phyloP scores from a whole-genome alignment of 768 basidiomycete genomes.

The Lactifluus piperatus region DNA sequence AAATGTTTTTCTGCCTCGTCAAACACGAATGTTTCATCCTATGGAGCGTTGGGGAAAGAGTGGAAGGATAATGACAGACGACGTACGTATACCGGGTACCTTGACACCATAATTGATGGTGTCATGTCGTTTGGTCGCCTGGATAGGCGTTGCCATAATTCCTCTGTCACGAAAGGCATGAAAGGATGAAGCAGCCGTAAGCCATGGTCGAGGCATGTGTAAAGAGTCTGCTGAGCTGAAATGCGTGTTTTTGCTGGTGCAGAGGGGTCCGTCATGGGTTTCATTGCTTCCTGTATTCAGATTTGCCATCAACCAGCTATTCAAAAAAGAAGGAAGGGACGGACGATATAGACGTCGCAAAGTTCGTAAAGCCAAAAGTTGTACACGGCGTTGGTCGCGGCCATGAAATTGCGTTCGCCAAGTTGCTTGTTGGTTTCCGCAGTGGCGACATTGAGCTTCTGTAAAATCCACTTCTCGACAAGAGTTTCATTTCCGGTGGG shows the following conservation, averaged over 20 bases:
- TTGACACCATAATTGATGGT: slow-evolving; percentile 83
- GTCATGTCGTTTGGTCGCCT: slow-evolving; percentile 74
- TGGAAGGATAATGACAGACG: neutral
- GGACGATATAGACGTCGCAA: slow-evolving; percentile 97
- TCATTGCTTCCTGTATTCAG: slow-evolving; percentile 85
- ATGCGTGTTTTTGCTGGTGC: slow-evolving; percentile 50
- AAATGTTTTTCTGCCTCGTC: slow-evolving; percentile 75
- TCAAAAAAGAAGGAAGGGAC: slow-evolving; percentile 23
- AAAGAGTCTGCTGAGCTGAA: slow-evolving; percentile 93
- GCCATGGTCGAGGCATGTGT: slow-evolving; percentile 88
- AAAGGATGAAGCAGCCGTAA: slow-evolving; percentile 90
- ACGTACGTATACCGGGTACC: slow-evolving; percentile 74
- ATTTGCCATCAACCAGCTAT: neutral
- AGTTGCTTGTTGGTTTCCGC: slow-evolving; percentile 68
- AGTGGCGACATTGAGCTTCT: slow-evolving; percentile 83
- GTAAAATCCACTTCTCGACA: slow-evolving; percentile 91
- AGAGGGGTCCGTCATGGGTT: slow-evolving; percentile 86
- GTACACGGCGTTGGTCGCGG: slow-evolving; percentile 74
- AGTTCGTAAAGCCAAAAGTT: slow-evolving; percentile 98
- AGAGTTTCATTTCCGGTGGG: slow-evolving; percentile 85
- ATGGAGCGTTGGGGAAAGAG: neutral
- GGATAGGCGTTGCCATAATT: slow-evolving; percentile 95
- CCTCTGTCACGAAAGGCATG: slow-evolving; percentile 99
- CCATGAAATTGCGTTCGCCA: slow-evolving; percentile 84
- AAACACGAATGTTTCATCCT: slow-evolving; percentile 50